A percentile compares a stretch with the other conserved stretches of the same genome.
Conservation (phyloP, 116 monocot genomes). For the Iris pallida region DNA sequence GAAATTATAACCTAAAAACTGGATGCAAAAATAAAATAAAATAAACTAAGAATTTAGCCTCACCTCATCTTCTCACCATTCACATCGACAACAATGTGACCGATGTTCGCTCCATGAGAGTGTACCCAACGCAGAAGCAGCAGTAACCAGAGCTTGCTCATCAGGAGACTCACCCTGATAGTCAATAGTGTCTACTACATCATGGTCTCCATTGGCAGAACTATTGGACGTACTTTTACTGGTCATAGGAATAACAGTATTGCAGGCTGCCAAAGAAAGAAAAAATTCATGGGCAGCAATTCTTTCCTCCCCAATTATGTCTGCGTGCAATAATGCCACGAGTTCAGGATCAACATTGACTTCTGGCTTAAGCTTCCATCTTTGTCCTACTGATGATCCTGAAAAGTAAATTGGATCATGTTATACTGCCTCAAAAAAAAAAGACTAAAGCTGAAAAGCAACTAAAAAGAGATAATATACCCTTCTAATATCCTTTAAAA, state of each 20-base stretch:
- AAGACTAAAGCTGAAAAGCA: too few species aligned
- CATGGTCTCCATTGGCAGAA: too few species aligned
- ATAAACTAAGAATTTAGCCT: neutral
- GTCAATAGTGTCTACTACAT: constrained; percentile 34
- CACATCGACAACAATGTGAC: constrained; percentile 54
- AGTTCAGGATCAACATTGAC: constrained; percentile 59
- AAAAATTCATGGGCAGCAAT: constrained; percentile 82
- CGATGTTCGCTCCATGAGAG: constrained; percentile 56
- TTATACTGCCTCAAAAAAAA: too few species aligned
- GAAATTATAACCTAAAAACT: neutral
- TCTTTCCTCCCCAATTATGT: constrained; percentile 54
- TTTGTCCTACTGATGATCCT: constrained; percentile 29
- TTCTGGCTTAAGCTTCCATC: constrained; percentile 49
- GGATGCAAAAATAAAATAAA: neutral
- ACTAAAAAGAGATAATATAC: too few species aligned
- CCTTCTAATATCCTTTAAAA: too few species aligned
- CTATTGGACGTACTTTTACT: too few species aligned
- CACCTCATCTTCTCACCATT: constrained; percentile 48
- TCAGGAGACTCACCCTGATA: constrained; percentile 71
- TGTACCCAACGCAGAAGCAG: constrained; percentile 54
- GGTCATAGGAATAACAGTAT: constrained; percentile 68
- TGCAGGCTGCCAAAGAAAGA: constrained; percentile 81
- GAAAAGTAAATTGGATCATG: constrained; percentile 19
- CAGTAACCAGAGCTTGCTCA: constrained; percentile 57
- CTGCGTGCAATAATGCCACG: constrained; percentile 43